These are phyloP conservation scores for Hygrophoropsis aurantiaca DNA, from an alignment of 768 basidiomycete genomes.

Conservation along the genomic window DNA sequence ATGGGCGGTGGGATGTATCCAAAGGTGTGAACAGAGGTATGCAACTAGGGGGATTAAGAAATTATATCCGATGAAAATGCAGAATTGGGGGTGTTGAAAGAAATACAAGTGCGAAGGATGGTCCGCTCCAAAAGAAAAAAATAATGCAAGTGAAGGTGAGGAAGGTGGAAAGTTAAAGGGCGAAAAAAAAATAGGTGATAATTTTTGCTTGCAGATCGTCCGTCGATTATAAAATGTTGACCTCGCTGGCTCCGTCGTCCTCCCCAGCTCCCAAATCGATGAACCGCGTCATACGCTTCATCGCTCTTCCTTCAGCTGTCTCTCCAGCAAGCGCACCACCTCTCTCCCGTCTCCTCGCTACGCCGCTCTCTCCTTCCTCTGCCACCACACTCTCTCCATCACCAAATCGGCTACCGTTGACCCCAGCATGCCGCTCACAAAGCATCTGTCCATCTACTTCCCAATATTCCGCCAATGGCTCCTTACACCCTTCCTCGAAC, in stretches of 20 bases:
- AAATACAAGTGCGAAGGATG: constrained; percentile 11
- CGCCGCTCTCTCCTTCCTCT: too few relatives aligned
- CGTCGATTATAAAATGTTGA: constrained; percentile 31
- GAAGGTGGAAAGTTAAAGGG: neutral
- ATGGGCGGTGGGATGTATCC: constrained; percentile 21
- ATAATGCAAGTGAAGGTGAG: constrained; percentile 17
- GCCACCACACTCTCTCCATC: too few relatives aligned
- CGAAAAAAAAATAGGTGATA: neutral
- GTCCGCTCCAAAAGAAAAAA: constrained; percentile 13
- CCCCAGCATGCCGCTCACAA: constrained; percentile 76
- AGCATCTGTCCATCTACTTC: constrained; percentile 84
- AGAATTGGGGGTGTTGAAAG: too few relatives aligned
- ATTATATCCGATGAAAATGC: constrained; percentile 14
- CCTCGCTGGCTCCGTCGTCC: constrained; percentile 15
- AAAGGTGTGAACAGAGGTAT: constrained; percentile 17
- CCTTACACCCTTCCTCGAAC: constrained; percentile 52
- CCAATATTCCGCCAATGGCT: constrained; percentile 80
- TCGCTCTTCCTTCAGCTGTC: constrained; percentile 50
- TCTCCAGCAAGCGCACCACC: too few relatives aligned
- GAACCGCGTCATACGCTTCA: constrained; percentile 78
- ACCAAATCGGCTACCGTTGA: constrained; percentile 24
- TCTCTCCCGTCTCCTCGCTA: constrained; percentile 24
- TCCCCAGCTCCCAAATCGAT: constrained; percentile 58
- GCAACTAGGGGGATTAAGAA: constrained; percentile 11
- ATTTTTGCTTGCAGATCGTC: constrained; percentile 12